Evolutionary conservation across 495 filamentous ascomycete genomes (phyloP).

Genomic region (Penicillium roqueforti): DNA sequence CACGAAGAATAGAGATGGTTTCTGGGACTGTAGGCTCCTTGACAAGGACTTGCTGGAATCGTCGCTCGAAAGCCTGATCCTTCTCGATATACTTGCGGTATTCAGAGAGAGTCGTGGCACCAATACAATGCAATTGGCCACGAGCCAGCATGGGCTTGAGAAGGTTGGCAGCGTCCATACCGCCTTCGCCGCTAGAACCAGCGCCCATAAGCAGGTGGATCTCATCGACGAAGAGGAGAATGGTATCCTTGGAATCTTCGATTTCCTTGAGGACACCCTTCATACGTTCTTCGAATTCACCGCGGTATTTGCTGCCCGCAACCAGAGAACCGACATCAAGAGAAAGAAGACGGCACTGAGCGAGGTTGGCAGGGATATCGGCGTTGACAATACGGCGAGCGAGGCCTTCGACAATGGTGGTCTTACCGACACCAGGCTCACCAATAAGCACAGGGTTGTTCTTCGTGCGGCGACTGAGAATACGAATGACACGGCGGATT

Average conservation of each 20-base stretch:
- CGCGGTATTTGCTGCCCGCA: conserved; percentile 94
- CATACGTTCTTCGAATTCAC: conserved; percentile 98
- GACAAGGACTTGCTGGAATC: conserved; percentile 96
- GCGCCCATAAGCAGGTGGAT: conserved; percentile 98
- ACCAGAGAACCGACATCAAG: conserved; percentile 93
- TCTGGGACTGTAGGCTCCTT: conserved; percentile 86
- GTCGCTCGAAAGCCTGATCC: conserved; percentile 93
- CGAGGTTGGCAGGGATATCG: conserved; percentile 93
- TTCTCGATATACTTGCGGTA: conserved; percentile 99
- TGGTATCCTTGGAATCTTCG: conserved; percentile 91
- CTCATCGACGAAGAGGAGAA: conserved; percentile 96
- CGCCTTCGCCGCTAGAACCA: conserved; percentile 86
- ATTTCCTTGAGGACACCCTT: conserved; percentile 98
- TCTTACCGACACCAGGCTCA: conserved; percentile 98
- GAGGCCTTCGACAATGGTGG: conserved; percentile 95
- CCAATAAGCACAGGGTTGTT: conserved; percentile 97
- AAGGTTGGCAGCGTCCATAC: conserved; percentile 97
- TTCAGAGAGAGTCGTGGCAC: conserved; percentile 89
- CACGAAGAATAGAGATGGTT: conserved; percentile 94
- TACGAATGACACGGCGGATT: conserved; percentile 88
- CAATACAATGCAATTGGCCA: conserved; percentile 95
- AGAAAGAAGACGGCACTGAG: conserved; percentile 86
- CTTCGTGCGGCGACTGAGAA: conserved; percentile 90
- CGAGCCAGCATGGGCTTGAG: conserved; percentile 96
- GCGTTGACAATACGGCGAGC: conserved; percentile 91